phyloP scores from a whole-genome alignment of 345 rosid species.

The Camelina hispida region DNA sequence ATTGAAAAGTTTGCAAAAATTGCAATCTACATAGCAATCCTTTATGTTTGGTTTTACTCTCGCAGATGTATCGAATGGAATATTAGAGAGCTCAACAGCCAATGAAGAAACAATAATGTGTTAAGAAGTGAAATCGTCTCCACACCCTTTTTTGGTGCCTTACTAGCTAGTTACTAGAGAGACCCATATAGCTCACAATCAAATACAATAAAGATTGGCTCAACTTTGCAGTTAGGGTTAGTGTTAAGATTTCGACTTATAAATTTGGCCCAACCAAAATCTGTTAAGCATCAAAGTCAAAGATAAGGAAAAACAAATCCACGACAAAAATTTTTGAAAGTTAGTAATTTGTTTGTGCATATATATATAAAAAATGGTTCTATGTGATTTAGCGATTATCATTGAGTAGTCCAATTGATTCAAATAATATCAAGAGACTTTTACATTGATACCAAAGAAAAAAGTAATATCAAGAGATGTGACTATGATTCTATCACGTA shows the following conservation, averaged over 20 bases:
- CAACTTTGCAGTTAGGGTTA: background rate
- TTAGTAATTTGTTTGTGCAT: no score
- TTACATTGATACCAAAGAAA: no score
- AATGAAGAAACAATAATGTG: background rate
- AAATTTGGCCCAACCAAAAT: no score
- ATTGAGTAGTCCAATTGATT: background rate
- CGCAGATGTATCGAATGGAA: background rate
- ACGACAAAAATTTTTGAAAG: no score
- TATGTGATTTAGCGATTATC: background rate
- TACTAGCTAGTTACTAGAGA: no score
- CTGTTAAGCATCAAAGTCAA: no score
- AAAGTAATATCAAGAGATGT: slow-evolving; percentile 14
- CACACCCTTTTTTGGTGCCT: background rate
- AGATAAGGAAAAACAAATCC: no score
- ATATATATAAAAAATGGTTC: no score
- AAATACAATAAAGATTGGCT: background rate
- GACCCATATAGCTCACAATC: background rate
- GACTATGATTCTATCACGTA: slow-evolving; percentile 9
- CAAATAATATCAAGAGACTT: background rate
- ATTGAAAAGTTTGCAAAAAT: background rate
- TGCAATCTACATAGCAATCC: background rate
- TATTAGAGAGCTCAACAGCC: background rate
- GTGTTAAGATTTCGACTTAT: no score
- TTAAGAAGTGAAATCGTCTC: background rate
- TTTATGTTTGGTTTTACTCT: background rate